Percentiles rank a stretch among this genome's conserved stretches.
Evolutionary conservation across 352 stramenopile species (phyloP).

Genomic region (Phytophthora niederhauseri): DNA sequence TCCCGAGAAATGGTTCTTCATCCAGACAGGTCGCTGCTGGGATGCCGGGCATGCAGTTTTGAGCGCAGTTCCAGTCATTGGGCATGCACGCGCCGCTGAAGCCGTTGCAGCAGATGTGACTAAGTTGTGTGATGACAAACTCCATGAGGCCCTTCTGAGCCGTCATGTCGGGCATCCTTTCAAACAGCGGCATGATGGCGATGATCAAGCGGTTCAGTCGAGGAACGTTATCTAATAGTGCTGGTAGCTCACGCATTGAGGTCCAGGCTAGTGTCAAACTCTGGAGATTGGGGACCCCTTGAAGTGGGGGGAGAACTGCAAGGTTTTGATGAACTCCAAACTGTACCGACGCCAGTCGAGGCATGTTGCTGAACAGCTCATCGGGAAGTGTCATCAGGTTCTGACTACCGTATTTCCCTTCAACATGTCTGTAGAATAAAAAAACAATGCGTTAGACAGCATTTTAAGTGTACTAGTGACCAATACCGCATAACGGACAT

Average conservation of each 20-base stretch:
- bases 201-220: slow-evolving; percentile 5
- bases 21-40: background rate
- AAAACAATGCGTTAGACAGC: background rate
- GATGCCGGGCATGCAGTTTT: background rate
- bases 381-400: slow-evolving; percentile 22
- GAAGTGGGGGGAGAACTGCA: slow-evolving; percentile 7
- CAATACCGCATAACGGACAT: slow-evolving; percentile 16
- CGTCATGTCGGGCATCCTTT: slow-evolving; percentile 11
- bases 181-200: background rate
- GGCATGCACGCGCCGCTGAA: slow-evolving; percentile 8
- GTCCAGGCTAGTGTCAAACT: slow-evolving; percentile 17
- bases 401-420: slow-evolving; percentile 27
- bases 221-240: slow-evolving; percentile 1
- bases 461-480: background rate
- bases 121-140: slow-evolving; percentile 9
- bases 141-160: background rate
- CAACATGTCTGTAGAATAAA: slow-evolving; percentile 17
- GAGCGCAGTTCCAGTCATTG: background rate
- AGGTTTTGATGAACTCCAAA: slow-evolving; percentile 23
- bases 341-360: slow-evolving; percentile 26
- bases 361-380: slow-evolving; percentile 28
- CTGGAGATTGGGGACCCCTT: slow-evolving; percentile 21
- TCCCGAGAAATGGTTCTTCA: background rate
- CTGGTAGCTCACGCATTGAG: slow-evolving; percentile 3
- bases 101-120: slow-evolving; percentile 19